Evolutionary conservation across 441 rosid species (phyloP).

Genomic region (Corymbia calophylla): DNA sequence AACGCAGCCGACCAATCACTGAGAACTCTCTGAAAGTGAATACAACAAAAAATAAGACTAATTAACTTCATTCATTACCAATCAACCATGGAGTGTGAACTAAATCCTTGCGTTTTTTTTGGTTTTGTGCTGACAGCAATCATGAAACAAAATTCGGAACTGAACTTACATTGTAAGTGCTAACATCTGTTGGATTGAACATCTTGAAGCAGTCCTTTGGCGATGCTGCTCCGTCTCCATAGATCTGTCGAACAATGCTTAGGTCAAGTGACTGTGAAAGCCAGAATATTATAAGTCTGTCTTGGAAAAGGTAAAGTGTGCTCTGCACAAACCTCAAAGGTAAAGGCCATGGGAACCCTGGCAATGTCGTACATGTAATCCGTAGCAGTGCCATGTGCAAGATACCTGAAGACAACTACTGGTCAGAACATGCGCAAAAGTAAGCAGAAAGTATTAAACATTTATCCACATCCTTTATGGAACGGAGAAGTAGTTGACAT

Average conservation of each 20-base stretch:
- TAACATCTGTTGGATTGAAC: constrained; percentile 81
- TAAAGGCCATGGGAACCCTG: constrained; percentile 92
- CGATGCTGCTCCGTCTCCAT: constrained; percentile 63
- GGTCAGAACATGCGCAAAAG: background rate
- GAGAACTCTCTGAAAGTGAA: constrained; percentile 70
- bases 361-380: constrained; percentile 89
- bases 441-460: background rate
- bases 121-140: background rate
- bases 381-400: constrained; percentile 98
- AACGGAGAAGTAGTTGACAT: background rate
- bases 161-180: constrained; percentile 64
- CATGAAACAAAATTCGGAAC: background rate
- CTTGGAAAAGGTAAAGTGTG: background rate
- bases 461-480: background rate
- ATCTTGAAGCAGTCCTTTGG: constrained; percentile 85
- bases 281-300: constrained; percentile 1
- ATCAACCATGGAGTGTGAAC: background rate
- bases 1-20: constrained; percentile 92
- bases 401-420: constrained; percentile 47
- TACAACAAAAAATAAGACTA: background rate
- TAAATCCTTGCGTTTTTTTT: background rate
- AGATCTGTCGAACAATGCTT: constrained; percentile 47
- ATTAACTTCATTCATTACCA: background rate
- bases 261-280: background rate
- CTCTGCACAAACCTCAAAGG: constrained; percentile 79